Conservation (phyloP, 306 rosid species). For the Dryas alaskensis region DNA sequence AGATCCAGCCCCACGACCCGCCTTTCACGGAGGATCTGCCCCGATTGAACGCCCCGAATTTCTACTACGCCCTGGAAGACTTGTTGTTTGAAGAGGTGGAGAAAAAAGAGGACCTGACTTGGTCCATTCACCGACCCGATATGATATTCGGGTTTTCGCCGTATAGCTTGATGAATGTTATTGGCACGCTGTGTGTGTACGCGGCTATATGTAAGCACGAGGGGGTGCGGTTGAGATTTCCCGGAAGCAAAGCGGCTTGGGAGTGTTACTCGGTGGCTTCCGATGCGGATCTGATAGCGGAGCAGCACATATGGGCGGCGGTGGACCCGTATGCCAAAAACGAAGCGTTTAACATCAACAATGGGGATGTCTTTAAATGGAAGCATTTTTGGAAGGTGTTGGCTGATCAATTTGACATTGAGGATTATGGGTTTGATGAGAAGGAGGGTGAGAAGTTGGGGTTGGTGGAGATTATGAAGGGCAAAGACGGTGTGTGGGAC, state of each 20-base stretch:
- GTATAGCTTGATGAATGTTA: conserved; percentile 50
- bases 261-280: conserved; percentile 38
- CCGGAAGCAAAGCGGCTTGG: conserved; percentile 46
- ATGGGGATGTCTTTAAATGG: conserved; percentile 68
- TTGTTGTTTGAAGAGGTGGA: conserved; percentile 44
- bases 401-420: conserved; percentile 66
- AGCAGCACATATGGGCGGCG: conserved; percentile 79
- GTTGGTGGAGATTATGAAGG: conserved; percentile 51
- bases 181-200: conserved; percentile 48
- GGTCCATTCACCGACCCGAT: conserved; percentile 58
- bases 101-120: conserved; percentile 44
- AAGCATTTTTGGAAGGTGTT: conserved; percentile 64
- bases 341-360: conserved; percentile 58
- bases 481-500: conserved; percentile 55
- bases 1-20: conserved; percentile 38
- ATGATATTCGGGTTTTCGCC: conserved; percentile 60
- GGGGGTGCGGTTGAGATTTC: conserved; percentile 50
- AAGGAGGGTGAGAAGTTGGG: conserved; percentile 24
- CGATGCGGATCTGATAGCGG: conserved; percentile 72
- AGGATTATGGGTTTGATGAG: conserved; percentile 59
- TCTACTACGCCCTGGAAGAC: conserved; percentile 54
- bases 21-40: conserved; percentile 67
- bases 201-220: conserved; percentile 69
- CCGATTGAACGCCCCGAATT: conserved; percentile 45
- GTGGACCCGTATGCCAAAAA: conserved; percentile 65